Conservation (phyloP, 139 green algal species). For the Pleodorina starrii region DNA sequence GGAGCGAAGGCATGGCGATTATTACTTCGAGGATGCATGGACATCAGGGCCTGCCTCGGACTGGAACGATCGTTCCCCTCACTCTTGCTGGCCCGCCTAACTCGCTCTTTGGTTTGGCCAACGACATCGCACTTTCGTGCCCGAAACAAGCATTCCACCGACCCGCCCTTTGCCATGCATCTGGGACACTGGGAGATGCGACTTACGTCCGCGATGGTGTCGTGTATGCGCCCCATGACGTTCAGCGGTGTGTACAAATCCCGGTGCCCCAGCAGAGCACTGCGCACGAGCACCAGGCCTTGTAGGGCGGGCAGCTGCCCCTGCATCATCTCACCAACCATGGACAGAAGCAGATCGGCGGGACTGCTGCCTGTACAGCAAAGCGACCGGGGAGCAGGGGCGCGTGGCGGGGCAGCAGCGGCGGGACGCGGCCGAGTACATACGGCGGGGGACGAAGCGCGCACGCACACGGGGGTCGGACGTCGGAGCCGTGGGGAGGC, state of each 20-base stretch:
- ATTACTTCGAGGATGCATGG: background rate
- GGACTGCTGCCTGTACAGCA: no score
- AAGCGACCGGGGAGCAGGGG: no score
- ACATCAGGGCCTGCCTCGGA: background rate
- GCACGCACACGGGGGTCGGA: no score
- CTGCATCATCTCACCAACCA: slow-evolving; percentile 55
- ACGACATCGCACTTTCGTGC: background rate
- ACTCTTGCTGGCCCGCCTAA: background rate
- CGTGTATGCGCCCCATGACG: slow-evolving; percentile 53
- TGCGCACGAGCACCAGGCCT: slow-evolving; percentile 51
- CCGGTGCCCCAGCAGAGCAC: slow-evolving; percentile 24
- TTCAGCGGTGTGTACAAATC: slow-evolving; percentile 57
- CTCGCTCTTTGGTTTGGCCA: background rate
- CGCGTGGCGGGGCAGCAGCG: no score
- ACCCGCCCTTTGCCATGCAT: background rate
- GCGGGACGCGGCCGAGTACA: no score
- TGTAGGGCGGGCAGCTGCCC: background rate
- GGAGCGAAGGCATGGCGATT: background rate
- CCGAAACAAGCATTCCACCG: background rate
- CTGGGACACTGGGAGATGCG: background rate
- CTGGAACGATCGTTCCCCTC: background rate
- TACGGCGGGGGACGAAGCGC: no score
- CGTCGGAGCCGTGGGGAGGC: no score
- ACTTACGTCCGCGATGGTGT: slow-evolving; percentile 38
- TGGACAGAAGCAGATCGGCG: slow-evolving; percentile 56